Evolutionary conservation across 768 basidiomycete genomes (phyloP).

Genomic region (Crepidotus variabilis): DNA sequence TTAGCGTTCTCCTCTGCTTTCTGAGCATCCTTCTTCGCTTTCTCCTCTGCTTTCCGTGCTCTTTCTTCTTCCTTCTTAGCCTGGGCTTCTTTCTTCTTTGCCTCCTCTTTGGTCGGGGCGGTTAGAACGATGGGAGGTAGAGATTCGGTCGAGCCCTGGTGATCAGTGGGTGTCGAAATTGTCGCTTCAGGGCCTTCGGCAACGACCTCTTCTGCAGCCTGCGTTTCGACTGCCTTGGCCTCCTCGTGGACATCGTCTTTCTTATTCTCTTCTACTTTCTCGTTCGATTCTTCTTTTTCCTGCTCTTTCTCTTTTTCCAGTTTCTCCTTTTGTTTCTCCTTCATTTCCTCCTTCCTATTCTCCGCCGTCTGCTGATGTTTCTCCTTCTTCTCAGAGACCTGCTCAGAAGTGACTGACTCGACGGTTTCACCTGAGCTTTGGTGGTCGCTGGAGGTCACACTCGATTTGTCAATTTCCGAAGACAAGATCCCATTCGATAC

Average conservation of each 20-base stretch:
- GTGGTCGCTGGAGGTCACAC: not conserved
- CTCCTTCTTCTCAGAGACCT: not conserved
- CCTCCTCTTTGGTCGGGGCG: conserved; percentile 7
- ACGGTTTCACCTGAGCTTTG: not conserved
- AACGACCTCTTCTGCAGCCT: too few relatives aligned
- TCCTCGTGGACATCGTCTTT: too few relatives aligned
- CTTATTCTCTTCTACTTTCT: too few relatives aligned
- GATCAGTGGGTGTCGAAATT: not conserved
- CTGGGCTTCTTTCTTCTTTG: conserved; percentile 3
- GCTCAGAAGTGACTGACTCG: not conserved
- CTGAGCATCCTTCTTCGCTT: conserved; percentile 6
- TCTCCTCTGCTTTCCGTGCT: not conserved
- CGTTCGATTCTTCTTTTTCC: too few relatives aligned
- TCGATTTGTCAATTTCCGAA: not conserved
- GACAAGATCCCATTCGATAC: conserved; percentile 22
- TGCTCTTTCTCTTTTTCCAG: too few relatives aligned
- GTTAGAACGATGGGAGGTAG: not conserved
- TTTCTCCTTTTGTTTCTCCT: too few relatives aligned
- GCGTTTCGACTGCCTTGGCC: too few relatives aligned
- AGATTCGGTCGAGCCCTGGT: not conserved
- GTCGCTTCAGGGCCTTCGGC: too few relatives aligned
- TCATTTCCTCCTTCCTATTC: too few relatives aligned
- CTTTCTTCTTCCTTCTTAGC: not conserved
- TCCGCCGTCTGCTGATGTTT: too few relatives aligned
- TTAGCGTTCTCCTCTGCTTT: conserved; percentile 1